Evolutionary conservation across 495 filamentous ascomycete genomes (phyloP).

Genomic region (Hyaloscypha finlandica): DNA sequence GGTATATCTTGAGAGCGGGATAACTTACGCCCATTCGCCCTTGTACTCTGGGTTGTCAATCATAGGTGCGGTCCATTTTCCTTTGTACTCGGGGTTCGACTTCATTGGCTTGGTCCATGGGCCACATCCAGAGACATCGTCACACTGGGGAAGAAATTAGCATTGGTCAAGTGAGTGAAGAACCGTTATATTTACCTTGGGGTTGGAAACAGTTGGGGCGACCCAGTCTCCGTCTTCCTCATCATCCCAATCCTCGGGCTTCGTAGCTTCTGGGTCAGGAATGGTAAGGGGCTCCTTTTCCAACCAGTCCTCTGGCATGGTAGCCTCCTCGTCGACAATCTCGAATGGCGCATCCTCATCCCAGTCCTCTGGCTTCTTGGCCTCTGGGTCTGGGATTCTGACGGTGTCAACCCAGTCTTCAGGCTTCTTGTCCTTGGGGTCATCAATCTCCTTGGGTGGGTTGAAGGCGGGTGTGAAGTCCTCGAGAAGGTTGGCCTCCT

Average conservation of each 20-base stretch:
- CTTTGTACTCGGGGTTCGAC: conserved; percentile 97
- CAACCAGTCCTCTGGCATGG: conserved; percentile 93
- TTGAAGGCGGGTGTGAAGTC: conserved; percentile 94
- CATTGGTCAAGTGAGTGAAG: background rate
- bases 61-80: conserved; percentile 92
- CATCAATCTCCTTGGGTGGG: conserved; percentile 94
- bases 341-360: conserved; percentile 98
- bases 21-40: conserved; percentile 72
- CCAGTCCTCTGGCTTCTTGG: conserved; percentile 97
- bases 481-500: conserved; percentile 89
- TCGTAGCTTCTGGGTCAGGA: conserved; percentile 94
- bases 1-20: conserved; percentile 42
- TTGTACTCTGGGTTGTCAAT: conserved; percentile 99
- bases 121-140: conserved; percentile 91
- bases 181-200: background rate
- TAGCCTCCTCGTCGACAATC: conserved; percentile 91
- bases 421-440: conserved; percentile 93
- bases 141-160: conserved; percentile 77
- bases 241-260: conserved; percentile 99
- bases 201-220: conserved; percentile 60
- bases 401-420: conserved; percentile 93
- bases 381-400: conserved; percentile 87
- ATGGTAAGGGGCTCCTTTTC: conserved; percentile 84
- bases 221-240: conserved; percentile 99
- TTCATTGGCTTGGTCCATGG: conserved; percentile 90